Conservation (phyloP, 179 eudicot species). For the Heliamphora pulchella region DNA sequence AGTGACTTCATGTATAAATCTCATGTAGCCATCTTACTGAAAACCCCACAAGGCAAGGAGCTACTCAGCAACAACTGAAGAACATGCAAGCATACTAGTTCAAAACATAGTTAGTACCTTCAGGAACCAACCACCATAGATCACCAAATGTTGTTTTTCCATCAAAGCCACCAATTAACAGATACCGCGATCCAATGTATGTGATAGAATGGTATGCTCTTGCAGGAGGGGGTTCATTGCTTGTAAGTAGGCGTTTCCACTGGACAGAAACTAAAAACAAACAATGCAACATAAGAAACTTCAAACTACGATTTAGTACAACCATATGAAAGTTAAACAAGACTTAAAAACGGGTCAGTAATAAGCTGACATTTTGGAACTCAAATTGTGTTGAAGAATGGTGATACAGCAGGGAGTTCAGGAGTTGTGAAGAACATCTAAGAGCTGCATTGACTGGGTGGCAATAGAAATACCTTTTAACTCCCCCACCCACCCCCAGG, state of each 20-base stretch:
- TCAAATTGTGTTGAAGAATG: too few species aligned
- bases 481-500: too few species aligned
- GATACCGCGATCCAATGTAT: slow-evolving; percentile 60
- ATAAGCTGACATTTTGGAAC: too few species aligned
- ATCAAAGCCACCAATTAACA: slow-evolving; percentile 94
- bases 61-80: neutral
- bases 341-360: too few species aligned
- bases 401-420: too few species aligned
- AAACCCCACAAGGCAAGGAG: neutral
- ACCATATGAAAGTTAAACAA: neutral
- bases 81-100: neutral
- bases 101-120: slow-evolving; percentile 47
- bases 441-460: too few species aligned
- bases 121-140: slow-evolving; percentile 98
- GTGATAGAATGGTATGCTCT: slow-evolving; percentile 92
- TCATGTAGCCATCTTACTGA: neutral
- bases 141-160: slow-evolving; percentile 94
- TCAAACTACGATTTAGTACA: neutral
- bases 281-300: slow-evolving; percentile 5
- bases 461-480: too few species aligned
- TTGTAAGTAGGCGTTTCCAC: slow-evolving; percentile 78
- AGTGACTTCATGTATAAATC: neutral
- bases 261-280: slow-evolving; percentile 64
- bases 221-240: slow-evolving; percentile 75
- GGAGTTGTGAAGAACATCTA: too few species aligned